Evolutionary conservation across 2,329 filamentous ascomycete genomes (phyloP).

Genomic region (Colletotrichum sp.): DNA sequence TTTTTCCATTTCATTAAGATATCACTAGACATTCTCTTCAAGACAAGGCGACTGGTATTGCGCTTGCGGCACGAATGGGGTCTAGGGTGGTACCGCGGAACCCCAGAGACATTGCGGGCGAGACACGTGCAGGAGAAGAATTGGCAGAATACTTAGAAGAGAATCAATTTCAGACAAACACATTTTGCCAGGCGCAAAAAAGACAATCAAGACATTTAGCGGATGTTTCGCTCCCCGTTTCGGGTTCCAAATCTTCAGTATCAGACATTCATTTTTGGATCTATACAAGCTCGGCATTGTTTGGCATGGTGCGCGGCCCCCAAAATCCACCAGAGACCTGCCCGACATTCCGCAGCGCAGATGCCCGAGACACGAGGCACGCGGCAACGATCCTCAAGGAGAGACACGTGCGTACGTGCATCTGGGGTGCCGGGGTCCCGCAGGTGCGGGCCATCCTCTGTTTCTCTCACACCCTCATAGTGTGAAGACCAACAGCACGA

Average conservation of each 20-base stretch:
- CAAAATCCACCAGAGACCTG: neutral
- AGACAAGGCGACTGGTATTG: neutral
- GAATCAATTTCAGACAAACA: neutral
- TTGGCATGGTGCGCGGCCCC: neutral
- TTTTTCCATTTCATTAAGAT: neutral
- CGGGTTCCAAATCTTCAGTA: neutral
- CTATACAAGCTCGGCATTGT: neutral
- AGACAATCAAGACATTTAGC: neutral
- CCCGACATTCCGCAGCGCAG: neutral
- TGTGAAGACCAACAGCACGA: neutral
- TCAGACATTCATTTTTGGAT: neutral
- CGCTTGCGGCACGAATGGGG: neutral
- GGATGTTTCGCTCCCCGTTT: neutral
- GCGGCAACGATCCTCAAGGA: neutral
- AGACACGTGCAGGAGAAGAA: neutral
- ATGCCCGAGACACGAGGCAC: neutral
- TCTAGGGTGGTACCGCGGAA: neutral
- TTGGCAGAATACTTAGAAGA: neutral
- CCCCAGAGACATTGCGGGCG: neutral
- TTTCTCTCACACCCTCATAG: neutral
- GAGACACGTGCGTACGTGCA: neutral
- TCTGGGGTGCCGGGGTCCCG: neutral
- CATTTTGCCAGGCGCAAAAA: constrained; percentile 10
- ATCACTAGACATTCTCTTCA: neutral
- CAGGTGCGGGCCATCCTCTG: neutral